These are phyloP conservation scores for Beauveria australis DNA, from an alignment of 2,329 filamentous ascomycete species.

Conservation along the genomic window DNA sequence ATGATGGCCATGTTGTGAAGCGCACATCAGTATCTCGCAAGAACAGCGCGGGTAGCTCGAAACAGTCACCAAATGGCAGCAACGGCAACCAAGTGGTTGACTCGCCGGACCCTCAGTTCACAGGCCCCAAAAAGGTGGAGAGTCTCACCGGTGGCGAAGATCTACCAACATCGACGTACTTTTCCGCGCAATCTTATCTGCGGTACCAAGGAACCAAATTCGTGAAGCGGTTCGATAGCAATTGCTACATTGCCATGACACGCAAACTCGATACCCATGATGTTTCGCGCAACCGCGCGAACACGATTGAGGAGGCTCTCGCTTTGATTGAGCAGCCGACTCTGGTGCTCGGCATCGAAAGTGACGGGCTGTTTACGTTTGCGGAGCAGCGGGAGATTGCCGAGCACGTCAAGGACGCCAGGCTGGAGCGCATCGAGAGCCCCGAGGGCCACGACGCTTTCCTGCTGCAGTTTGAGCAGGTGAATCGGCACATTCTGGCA, in stretches of 20 bases:
- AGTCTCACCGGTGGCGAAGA: slow-evolving; percentile 43
- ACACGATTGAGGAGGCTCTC: slow-evolving; percentile 64
- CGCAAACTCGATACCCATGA: slow-evolving; percentile 97
- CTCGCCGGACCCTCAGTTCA: slow-evolving; percentile 56
- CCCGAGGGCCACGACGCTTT: slow-evolving; percentile 96
- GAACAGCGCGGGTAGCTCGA: slow-evolving; percentile 28
- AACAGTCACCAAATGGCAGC: slow-evolving; percentile 20
- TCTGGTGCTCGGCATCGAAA: slow-evolving; percentile 88
- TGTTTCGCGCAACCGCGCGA: slow-evolving; percentile 69
- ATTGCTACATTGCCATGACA: slow-evolving; percentile 98
- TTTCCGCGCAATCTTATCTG: slow-evolving; percentile 94
- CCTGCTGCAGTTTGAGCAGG: slow-evolving; percentile 92
- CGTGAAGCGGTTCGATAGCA: slow-evolving; percentile 92
- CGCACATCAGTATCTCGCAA: slow-evolving; percentile 41
- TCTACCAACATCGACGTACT: slow-evolving; percentile 68
- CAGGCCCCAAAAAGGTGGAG: slow-evolving; percentile 46
- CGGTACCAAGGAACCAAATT: slow-evolving; percentile 96
- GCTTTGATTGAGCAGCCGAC: slow-evolving; percentile 79
- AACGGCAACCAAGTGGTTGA: slow-evolving; percentile 19
- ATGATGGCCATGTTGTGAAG: slow-evolving; percentile 66
- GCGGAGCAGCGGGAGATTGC: slow-evolving; percentile 93
- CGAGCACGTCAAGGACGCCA: slow-evolving; percentile 66
- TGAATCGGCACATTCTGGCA: slow-evolving; percentile 76
- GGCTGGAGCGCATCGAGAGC: slow-evolving; percentile 80
- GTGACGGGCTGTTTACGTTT: slow-evolving; percentile 92